These are phyloP conservation scores for Phialocephala subalpina DNA, from an alignment of 2,329 filamentous ascomycete species.

Conservation along the genomic window DNA sequence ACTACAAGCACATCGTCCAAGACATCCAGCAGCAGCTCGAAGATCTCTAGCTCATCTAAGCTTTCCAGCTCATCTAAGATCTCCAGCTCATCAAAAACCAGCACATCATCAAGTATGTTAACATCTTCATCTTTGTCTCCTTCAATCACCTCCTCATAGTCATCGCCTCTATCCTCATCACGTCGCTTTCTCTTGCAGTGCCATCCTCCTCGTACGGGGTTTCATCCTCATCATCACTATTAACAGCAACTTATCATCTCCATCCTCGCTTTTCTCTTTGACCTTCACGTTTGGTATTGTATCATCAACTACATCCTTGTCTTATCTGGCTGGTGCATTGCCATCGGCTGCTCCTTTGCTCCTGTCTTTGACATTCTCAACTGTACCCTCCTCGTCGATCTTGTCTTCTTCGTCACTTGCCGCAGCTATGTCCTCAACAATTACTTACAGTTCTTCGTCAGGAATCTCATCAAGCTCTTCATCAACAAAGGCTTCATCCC, in stretches of 20 bases:
- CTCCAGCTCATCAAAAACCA: background rate
- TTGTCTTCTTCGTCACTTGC: background rate
- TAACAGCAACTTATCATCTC: background rate
- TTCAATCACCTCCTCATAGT: background rate
- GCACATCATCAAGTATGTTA: conserved; percentile 4
- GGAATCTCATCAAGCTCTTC: conserved; percentile 2
- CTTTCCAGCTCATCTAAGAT: background rate
- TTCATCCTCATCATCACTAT: background rate
- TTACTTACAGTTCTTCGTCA: conserved; percentile 1
- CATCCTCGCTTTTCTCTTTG: background rate
- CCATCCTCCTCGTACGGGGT: background rate
- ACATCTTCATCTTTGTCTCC: background rate
- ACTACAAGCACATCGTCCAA: background rate
- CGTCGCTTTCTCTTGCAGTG: background rate
- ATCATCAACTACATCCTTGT: background rate
- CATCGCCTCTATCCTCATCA: background rate
- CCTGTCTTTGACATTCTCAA: background rate
- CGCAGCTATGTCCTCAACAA: background rate
- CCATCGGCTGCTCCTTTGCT: background rate
- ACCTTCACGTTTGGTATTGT: background rate
- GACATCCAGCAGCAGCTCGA: background rate
- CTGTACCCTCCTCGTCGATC: background rate
- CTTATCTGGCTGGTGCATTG: background rate
- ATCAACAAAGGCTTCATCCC: background rate
- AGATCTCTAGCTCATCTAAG: background rate